Evolutionary conservation across 2,329 filamentous ascomycete species (phyloP).

Genomic region (Colletotrichum gloeosporioides): DNA sequence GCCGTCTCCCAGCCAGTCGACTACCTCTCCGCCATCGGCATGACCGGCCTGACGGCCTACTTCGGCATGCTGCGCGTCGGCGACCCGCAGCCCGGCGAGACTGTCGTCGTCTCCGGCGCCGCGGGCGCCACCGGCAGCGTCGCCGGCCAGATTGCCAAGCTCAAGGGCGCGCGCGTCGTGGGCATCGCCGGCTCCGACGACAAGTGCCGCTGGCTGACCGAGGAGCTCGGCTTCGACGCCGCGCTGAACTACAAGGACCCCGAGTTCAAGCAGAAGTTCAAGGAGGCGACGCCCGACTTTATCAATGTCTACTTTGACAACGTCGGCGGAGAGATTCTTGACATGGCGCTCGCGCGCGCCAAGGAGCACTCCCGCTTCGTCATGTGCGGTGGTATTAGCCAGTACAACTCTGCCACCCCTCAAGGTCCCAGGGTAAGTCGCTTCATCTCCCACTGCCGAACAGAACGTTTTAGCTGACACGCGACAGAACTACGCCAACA

Average conservation of each 20-base stretch:
- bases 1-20: constrained; percentile 56
- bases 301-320: constrained; percentile 80
- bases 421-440: constrained; percentile 57
- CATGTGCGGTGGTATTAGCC: constrained; percentile 74
- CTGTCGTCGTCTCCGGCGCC: constrained; percentile 79
- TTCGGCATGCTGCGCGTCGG: constrained; percentile 75
- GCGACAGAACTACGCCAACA: constrained; percentile 54
- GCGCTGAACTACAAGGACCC: constrained; percentile 73
- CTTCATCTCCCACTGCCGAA: fast-evolving
- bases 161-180: constrained; percentile 67
- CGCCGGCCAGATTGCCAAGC: constrained; percentile 79
- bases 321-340: constrained; percentile 74
- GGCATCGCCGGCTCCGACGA: constrained; percentile 71
- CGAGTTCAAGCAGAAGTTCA: constrained; percentile 65
- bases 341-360: constrained; percentile 68
- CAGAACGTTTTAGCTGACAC: constrained; percentile 1
- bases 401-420: constrained; percentile 66
- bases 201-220: constrained; percentile 70
- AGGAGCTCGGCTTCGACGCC: constrained; percentile 70
- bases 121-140: constrained; percentile 81
- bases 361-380: constrained; percentile 69
- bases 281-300: constrained; percentile 59
- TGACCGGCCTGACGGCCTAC: constrained; percentile 78
- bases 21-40: constrained; percentile 65
- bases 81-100: constrained; percentile 70